phyloP scores from a whole-genome alignment of 1,284 basidiomycete genomes.

The Chalciporus sp. region DNA sequence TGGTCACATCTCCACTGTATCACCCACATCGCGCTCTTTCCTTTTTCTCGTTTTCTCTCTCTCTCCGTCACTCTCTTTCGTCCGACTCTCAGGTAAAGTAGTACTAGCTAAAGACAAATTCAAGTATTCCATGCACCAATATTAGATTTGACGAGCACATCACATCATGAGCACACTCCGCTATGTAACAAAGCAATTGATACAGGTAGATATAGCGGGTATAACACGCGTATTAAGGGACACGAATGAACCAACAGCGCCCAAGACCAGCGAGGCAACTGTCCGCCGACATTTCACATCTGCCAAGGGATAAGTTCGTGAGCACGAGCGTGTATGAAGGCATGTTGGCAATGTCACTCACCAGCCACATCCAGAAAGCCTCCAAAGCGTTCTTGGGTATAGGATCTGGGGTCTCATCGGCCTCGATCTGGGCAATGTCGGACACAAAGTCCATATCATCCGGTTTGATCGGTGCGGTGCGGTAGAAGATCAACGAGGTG shows the following conservation, averaged over 20 bases:
- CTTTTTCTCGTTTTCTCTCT: not conserved
- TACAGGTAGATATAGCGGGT: conserved; percentile 8
- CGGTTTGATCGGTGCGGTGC: conserved; percentile 46
- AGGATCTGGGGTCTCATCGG: conserved; percentile 69
- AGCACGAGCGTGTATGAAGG: not conserved
- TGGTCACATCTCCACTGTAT: conserved; percentile 39
- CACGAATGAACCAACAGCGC: not conserved
- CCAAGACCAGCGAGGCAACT: not conserved
- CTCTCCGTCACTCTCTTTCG: conserved; percentile 7
- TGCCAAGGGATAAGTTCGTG: conserved; percentile 7
- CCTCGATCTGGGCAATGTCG: conserved; percentile 73
- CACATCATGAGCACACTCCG: not conserved
- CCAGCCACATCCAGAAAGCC: conserved; percentile 74
- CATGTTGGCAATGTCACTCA: conserved; percentile 37
- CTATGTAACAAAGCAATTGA: not conserved
- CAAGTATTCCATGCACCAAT: not conserved
- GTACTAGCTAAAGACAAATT: conserved; percentile 18
- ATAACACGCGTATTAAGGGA: conserved; percentile 1
- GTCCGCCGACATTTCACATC: conserved; percentile 22
- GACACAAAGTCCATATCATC: conserved; percentile 81
- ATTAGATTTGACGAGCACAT: not conserved
- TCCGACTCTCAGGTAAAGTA: conserved; percentile 30
- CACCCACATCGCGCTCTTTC: conserved; percentile 21
- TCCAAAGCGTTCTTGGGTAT: conserved; percentile 70
- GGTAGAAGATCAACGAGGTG: conserved; percentile 56